Percentiles rank a stretch among this genome's conserved stretches.
Conservation (phyloP, 768 basidiomycete species). For the Fomitopsis pulvina region DNA sequence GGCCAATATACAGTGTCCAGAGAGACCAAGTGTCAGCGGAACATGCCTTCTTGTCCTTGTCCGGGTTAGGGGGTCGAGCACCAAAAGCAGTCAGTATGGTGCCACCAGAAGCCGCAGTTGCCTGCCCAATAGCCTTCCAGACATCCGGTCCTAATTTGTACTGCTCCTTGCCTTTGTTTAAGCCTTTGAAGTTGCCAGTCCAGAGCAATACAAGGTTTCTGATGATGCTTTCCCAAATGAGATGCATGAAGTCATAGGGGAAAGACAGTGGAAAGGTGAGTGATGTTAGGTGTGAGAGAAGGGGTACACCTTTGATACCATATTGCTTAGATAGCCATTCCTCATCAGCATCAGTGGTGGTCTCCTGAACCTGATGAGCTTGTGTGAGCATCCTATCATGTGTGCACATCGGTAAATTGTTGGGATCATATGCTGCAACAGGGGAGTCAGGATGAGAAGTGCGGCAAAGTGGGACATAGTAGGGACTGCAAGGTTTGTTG, state of each 20-base stretch:
- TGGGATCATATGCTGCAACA: constrained; percentile 8
- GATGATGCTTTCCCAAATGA: constrained; percentile 38
- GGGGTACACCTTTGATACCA: constrained; percentile 20
- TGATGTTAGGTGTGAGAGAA: constrained; percentile 25
- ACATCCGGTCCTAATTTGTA: constrained; percentile 24
- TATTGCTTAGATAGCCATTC: constrained; percentile 14
- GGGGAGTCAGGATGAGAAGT: constrained; percentile 6
- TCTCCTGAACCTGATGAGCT: neutral
- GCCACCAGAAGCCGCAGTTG: constrained; percentile 18
- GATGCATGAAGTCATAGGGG: constrained; percentile 46
- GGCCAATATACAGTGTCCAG: constrained; percentile 34
- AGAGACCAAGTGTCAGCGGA: constrained; percentile 35
- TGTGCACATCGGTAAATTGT: constrained; percentile 4
- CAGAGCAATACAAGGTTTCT: constrained; percentile 34
- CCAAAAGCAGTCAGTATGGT: neutral
- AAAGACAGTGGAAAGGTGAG: constrained; percentile 33
- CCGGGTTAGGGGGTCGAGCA: constrained; percentile 21
- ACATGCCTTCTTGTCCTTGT: constrained; percentile 18
- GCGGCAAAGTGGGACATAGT: constrained; percentile 17
- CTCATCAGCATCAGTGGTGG: neutral
- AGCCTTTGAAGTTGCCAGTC: constrained; percentile 35
- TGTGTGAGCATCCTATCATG: neutral
- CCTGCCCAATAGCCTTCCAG: constrained; percentile 37
- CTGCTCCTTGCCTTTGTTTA: constrained; percentile 23
- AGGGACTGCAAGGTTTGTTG: neutral